phyloP scores from a whole-genome alignment of 148 eudicot genomes.

The Silene uniflora region DNA sequence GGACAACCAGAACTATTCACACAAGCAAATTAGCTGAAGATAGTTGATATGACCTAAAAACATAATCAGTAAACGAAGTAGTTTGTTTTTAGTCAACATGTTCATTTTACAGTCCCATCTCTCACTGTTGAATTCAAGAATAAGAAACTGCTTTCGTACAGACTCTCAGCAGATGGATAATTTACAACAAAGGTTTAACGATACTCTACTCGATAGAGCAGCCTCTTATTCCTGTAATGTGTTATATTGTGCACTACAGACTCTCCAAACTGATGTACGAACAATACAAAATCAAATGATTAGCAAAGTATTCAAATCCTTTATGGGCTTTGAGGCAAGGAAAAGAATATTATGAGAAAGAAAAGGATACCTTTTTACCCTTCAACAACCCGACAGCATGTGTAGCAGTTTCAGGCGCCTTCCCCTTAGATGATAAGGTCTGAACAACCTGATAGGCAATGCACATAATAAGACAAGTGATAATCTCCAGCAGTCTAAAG shows the following conservation, averaged over 20 bases:
- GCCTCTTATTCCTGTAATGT: neutral
- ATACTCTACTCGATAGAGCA: neutral
- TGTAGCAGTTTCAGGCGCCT: conserved; percentile 35
- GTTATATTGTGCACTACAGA: neutral
- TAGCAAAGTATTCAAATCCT: neutral
- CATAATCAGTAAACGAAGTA: neutral
- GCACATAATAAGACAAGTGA: neutral
- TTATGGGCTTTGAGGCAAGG: neutral
- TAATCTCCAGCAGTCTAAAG: conserved; percentile 8
- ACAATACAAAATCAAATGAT: neutral
- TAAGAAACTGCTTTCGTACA: neutral
- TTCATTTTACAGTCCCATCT: neutral
- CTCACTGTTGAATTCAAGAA: neutral
- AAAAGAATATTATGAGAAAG: neutral
- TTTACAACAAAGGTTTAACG: neutral
- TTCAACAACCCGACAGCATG: conserved; percentile 68
- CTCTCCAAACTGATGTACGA: neutral
- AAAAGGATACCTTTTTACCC: conserved; percentile 60
- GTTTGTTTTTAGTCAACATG: neutral
- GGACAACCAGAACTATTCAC: neutral
- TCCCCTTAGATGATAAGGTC: conserved; percentile 58
- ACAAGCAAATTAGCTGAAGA: too few species aligned
- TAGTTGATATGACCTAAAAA: neutral
- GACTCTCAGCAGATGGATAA: neutral
- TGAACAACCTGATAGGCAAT: conserved; percentile 16